phyloP scores from a whole-genome alignment of 164 flowering plant species.

The Vitis rupestris region DNA sequence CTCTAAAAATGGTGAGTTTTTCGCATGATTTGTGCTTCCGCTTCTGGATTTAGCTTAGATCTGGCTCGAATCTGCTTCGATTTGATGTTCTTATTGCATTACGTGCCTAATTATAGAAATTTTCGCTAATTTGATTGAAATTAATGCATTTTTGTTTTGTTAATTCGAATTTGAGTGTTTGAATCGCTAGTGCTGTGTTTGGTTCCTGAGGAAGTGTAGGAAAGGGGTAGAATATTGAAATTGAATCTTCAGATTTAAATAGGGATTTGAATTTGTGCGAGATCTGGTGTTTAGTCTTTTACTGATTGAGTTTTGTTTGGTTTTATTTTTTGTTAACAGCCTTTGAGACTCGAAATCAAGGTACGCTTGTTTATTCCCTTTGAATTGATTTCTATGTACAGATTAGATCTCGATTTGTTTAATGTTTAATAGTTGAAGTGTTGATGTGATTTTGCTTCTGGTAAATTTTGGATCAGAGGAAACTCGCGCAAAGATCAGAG shows the following conservation, averaged over 20 bases:
- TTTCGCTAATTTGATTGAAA: not conserved
- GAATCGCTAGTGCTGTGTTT: too few relatives aligned
- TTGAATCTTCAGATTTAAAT: not conserved
- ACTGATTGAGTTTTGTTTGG: conserved; percentile 24
- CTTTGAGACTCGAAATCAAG: conserved; percentile 94
- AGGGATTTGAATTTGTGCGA: conserved; percentile 4
- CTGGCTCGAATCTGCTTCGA: conserved; percentile 21
- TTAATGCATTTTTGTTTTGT: not conserved
- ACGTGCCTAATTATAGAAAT: not conserved
- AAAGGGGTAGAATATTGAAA: too few relatives aligned
- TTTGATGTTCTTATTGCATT: conserved; percentile 9
- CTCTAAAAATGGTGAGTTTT: conserved; percentile 37
- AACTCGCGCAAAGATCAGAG: conserved; percentile 90
- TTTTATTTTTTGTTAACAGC: conserved; percentile 42
- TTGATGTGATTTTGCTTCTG: conserved; percentile 4
- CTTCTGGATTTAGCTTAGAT: conserved; percentile 20
- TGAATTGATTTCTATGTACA: not conserved
- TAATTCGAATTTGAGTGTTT: not conserved
- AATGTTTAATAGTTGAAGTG: conserved; percentile 5
- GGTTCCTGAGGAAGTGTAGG: too few relatives aligned
- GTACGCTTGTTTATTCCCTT: conserved; percentile 29
- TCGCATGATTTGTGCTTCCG: not conserved
- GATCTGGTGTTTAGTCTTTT: conserved; percentile 22
- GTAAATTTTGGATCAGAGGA: conserved; percentile 54
- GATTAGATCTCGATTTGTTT: not conserved